phyloP scores from a whole-genome alignment of 306 rosid species.

The Acacia confusa region DNA sequence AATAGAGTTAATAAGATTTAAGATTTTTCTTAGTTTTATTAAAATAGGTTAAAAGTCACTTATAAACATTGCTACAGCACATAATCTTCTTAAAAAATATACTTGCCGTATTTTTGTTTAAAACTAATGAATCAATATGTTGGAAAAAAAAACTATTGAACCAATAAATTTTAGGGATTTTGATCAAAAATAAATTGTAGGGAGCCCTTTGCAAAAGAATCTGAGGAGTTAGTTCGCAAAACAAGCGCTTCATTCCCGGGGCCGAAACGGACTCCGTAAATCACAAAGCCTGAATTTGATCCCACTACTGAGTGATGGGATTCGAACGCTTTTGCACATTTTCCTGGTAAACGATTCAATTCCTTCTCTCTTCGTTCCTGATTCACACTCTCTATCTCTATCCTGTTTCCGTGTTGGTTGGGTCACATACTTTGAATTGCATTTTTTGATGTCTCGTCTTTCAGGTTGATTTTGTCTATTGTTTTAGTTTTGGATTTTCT shows the following conservation, averaged over 20 bases:
- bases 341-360: slow-evolving; percentile 10
- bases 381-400: slow-evolving; percentile 4
- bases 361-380: background rate
- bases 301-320: background rate
- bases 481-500: slow-evolving; percentile 8
- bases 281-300: slow-evolving; percentile 16
- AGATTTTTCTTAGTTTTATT: too few species aligned
- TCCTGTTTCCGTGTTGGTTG: background rate
- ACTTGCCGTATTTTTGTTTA: too few species aligned
- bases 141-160: background rate
- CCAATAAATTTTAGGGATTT: background rate
- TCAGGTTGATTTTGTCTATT: background rate
- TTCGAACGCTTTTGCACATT: background rate
- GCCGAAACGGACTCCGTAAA: background rate
- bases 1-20: too few species aligned
- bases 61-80: too few species aligned
- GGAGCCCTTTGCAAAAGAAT: slow-evolving; percentile 6
- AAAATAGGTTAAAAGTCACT: too few species aligned
- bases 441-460: background rate
- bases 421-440: slow-evolving; percentile 19
- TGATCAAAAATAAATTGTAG: too few species aligned
- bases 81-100: too few species aligned
- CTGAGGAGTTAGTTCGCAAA: background rate
- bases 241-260: background rate
- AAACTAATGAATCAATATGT: background rate